These are phyloP conservation scores for Fusarium graminum DNA, from an alignment of 2,329 filamentous ascomycete genomes.

Conservation along the genomic window DNA sequence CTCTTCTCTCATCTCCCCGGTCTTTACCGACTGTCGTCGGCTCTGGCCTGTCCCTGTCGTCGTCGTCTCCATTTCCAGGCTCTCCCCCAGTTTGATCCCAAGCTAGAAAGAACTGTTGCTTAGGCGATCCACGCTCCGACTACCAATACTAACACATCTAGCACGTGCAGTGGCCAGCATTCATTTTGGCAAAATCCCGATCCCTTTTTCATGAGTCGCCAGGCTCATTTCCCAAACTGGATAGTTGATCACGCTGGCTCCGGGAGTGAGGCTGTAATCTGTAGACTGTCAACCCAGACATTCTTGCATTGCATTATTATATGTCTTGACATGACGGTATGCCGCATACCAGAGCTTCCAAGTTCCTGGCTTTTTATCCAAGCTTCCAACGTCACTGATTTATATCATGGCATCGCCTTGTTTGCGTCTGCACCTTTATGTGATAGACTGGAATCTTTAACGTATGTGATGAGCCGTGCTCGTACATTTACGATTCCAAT, in stretches of 20 bases:
- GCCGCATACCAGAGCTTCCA: slow-evolving; percentile 38
- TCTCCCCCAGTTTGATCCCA: slow-evolving; percentile 33
- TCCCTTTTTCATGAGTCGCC: slow-evolving; percentile 24
- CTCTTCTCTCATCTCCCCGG: slow-evolving; percentile 10
- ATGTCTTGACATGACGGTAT: slow-evolving; percentile 40
- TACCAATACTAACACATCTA: slow-evolving; percentile 30
- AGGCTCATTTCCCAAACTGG: slow-evolving; percentile 45
- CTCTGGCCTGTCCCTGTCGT: slow-evolving; percentile 36
- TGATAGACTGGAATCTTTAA: slow-evolving; percentile 9
- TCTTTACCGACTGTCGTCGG: slow-evolving; percentile 25
- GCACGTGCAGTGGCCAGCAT: slow-evolving; percentile 34
- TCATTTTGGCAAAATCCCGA: slow-evolving; percentile 26
- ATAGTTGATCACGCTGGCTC: slow-evolving; percentile 30
- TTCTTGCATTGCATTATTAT: slow-evolving; percentile 24
- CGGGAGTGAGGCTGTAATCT: slow-evolving; percentile 43
- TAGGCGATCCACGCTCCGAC: slow-evolving; percentile 40
- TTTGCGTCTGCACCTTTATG: slow-evolving; percentile 12
- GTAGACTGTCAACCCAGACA: slow-evolving; percentile 23
- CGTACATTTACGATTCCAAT: slow-evolving; percentile 2
- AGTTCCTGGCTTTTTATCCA: slow-evolving; percentile 25
- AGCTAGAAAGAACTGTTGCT: slow-evolving; percentile 36
- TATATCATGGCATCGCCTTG: slow-evolving; percentile 8
- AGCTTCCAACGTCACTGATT: slow-evolving; percentile 25
- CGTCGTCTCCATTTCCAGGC: slow-evolving; percentile 20
- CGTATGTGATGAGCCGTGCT: neutral